Conservation (phyloP, 83 land plant genomes). For the Picea engelmannii region DNA sequence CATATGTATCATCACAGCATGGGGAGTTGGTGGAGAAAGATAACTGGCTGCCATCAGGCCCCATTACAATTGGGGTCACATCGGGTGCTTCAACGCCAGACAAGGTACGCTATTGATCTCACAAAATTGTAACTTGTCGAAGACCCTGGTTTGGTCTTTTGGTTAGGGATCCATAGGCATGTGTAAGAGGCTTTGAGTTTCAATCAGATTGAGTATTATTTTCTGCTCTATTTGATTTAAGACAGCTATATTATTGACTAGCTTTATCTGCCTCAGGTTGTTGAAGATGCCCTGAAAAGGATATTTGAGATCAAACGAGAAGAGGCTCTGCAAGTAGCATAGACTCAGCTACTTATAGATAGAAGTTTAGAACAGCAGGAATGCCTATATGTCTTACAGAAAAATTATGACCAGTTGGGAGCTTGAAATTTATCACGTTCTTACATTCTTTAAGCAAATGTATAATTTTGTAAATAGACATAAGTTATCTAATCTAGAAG, state of each 20-base stretch:
- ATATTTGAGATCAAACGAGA: conserved; percentile 52
- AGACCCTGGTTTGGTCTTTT: neutral
- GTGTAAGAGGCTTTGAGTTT: neutral
- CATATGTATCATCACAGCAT: conserved; percentile 48
- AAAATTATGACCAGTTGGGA: neutral
- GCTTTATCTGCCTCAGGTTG: conserved; percentile 31
- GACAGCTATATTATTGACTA: neutral
- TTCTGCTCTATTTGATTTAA: neutral
- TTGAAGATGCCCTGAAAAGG: conserved; percentile 50
- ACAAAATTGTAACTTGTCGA: neutral
- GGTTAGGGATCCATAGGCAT: neutral
- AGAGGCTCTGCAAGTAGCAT: conserved; percentile 41
- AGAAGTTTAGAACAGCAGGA: neutral
- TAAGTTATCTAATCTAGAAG: neutral
- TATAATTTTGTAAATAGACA: conserved; percentile 9
- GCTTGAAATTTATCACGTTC: neutral
- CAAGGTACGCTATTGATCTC: conserved; percentile 50
- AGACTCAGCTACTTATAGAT: neutral
- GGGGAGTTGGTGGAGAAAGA: conserved; percentile 94
- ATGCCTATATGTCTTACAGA: neutral
- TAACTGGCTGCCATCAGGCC: conserved; percentile 85
- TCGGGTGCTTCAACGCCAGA: conserved; percentile 99
- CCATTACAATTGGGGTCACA: conserved; percentile 85
- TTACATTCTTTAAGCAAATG: neutral
- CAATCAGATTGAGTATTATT: neutral